Conservation (phyloP, 2,329 filamentous ascomycete genomes). For the Epichloe gansuensis region DNA sequence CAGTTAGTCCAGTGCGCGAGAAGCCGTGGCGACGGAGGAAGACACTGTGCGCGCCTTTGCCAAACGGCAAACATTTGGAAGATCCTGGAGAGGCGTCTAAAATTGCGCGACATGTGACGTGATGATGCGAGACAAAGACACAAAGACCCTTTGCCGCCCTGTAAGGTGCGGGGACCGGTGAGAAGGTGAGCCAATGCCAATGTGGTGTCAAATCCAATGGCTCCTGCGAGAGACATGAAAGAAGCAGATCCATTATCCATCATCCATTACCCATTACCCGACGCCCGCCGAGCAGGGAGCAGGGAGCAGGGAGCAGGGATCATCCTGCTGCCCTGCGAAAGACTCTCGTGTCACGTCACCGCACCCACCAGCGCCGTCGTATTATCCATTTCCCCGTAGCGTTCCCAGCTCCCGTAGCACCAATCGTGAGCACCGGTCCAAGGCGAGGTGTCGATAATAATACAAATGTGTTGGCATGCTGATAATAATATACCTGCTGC, state of each 20-base stretch:
- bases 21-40: not conserved
- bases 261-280: not conserved
- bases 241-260: not conserved
- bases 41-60: not conserved
- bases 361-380: not conserved
- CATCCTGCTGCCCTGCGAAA: not conserved
- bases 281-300: not conserved
- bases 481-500: not conserved
- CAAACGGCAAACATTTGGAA: not conserved
- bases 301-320: not conserved
- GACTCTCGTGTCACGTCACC: not conserved
- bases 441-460: not conserved
- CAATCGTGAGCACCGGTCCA: not conserved
- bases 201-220: not conserved
- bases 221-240: not conserved
- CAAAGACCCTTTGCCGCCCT: not conserved
- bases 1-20: not conserved
- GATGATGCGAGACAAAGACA: slow-evolving; percentile 4
- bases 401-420: not conserved
- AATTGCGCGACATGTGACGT: slow-evolving; percentile 5
- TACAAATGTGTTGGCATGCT: not conserved
- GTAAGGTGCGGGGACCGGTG: slow-evolving; percentile 14
- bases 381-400: not conserved
- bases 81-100: not conserved
- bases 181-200: slow-evolving; percentile 9